Conservation (phyloP, 2,329 filamentous ascomycete species). For the Xylaria sp. region DNA sequence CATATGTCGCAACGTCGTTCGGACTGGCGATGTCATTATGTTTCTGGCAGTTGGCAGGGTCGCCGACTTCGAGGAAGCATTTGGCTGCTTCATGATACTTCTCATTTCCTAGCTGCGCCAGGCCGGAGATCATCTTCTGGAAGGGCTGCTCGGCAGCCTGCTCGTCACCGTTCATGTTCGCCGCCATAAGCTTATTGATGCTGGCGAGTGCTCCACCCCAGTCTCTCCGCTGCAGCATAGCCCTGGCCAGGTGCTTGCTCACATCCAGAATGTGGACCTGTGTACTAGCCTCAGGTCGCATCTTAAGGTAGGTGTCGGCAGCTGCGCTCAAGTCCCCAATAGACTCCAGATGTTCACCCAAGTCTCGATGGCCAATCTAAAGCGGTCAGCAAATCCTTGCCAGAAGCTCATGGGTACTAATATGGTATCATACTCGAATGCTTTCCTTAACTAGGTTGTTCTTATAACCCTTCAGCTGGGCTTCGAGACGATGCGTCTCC, state of each 20-base stretch:
- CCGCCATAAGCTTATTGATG: constrained; percentile 64
- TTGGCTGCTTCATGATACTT: constrained; percentile 67
- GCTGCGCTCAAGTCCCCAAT: constrained; percentile 75
- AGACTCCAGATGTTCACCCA: constrained; percentile 80
- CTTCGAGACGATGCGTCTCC: constrained; percentile 77
- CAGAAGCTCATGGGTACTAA: neutral
- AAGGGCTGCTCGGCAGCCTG: constrained; percentile 52
- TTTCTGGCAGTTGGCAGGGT: constrained; percentile 48
- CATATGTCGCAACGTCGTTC: constrained; percentile 92
- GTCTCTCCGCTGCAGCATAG: constrained; percentile 75
- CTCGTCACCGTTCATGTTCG: constrained; percentile 50
- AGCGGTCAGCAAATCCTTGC: constrained; percentile 7
- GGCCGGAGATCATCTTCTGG: constrained; percentile 53
- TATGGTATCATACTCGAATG: constrained; percentile 68
- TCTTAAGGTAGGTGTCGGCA: constrained; percentile 77
- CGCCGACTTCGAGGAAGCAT: constrained; percentile 69
- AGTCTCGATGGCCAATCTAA: constrained; percentile 92
- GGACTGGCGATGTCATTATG: constrained; percentile 75
- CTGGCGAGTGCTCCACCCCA: constrained; percentile 70
- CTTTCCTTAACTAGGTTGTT: constrained; percentile 98
- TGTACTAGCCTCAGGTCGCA: constrained; percentile 88
- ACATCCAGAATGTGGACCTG: constrained; percentile 83
- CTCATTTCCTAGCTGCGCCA: constrained; percentile 51
- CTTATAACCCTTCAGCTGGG: constrained; percentile 88
- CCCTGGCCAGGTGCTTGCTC: constrained; percentile 74